Percentiles rank a stretch among this genome's conserved stretches.
These are phyloP conservation scores for Pythium utonaiense DNA, from an alignment of 352 stramenopile species.

Conservation along the genomic window DNA sequence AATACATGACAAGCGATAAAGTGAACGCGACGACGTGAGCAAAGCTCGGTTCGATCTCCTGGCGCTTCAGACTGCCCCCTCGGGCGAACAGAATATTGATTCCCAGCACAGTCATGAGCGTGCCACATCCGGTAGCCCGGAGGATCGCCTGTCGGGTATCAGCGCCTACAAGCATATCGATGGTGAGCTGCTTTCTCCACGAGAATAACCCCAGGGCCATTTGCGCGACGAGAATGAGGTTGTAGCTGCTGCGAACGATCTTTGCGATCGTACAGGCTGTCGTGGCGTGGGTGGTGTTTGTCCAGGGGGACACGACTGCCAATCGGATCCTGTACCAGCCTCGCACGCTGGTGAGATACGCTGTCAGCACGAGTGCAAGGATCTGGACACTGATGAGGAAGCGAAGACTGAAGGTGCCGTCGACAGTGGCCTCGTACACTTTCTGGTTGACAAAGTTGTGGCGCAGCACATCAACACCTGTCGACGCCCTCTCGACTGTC, in stretches of 20 bases:
- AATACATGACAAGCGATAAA: constrained; percentile 22
- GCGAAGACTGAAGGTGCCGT: constrained; percentile 31
- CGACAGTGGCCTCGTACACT: constrained; percentile 37
- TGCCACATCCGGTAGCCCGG: constrained; percentile 30
- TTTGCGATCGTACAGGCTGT: constrained; percentile 35
- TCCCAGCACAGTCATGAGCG: constrained; percentile 26
- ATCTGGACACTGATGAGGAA: constrained; percentile 33
- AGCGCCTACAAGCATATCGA: constrained; percentile 35
- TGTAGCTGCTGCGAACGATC: constrained; percentile 39
- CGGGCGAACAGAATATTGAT: constrained; percentile 38
- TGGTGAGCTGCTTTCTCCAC: constrained; percentile 33
- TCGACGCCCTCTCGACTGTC: constrained; percentile 17
- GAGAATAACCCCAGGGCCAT: constrained; percentile 31
- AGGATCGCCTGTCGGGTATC: constrained; percentile 27
- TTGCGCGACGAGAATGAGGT: constrained; percentile 34
- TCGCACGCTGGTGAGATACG: constrained; percentile 30
- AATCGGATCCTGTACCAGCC: constrained; percentile 27
- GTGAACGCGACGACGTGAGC: constrained; percentile 31
- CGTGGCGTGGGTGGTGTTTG: constrained; percentile 20
- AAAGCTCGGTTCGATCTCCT: constrained; percentile 39
- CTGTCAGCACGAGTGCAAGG: constrained; percentile 29
- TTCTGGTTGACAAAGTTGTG: constrained; percentile 46
- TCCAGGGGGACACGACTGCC: constrained; percentile 27
- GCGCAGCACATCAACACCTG: constrained; percentile 18
- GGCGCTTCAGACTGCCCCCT: constrained; percentile 30